Evolutionary conservation across 495 filamentous ascomycete genomes (phyloP).

Genomic region (Rostrohypoxylon terebratum): DNA sequence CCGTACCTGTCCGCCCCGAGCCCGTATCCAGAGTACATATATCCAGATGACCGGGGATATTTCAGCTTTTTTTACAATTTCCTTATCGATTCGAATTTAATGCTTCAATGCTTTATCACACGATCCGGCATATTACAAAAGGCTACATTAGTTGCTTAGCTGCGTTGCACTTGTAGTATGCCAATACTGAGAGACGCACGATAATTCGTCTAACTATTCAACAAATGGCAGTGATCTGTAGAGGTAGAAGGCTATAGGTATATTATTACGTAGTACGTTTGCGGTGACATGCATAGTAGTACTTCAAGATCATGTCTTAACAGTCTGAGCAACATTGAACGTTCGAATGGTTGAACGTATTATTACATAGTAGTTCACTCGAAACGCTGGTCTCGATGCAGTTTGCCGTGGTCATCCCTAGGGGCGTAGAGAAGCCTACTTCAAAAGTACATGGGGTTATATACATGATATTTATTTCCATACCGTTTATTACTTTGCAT

Average conservation of each 20-base stretch:
- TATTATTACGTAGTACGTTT: neutral
- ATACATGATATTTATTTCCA: neutral
- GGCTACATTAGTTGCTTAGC: neutral
- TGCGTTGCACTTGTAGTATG: neutral
- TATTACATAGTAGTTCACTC: slow-evolving; percentile 36
- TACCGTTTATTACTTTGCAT: neutral
- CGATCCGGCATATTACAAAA: neutral
- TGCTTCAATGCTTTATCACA: slow-evolving; percentile 9
- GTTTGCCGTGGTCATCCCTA: slow-evolving; percentile 25
- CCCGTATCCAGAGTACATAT: slow-evolving; percentile 5
- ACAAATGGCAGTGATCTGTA: neutral
- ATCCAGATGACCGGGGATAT: too few species aligned
- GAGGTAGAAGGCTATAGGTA: neutral
- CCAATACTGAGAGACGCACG: neutral
- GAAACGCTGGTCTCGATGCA: slow-evolving; percentile 33
- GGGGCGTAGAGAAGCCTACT: neutral
- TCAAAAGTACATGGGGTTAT: neutral
- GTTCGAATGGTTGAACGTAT: neutral
- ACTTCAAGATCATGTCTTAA: slow-evolving; percentile 10
- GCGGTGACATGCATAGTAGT: neutral
- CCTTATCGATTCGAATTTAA: slow-evolving; percentile 11
- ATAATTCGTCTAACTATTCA: neutral
- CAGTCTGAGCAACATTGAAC: slow-evolving; percentile 9
- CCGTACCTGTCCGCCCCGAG: slow-evolving; percentile 20
- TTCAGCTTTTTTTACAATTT: neutral